These are phyloP conservation scores for Pseudovirgaria hyperparasitica DNA, from an alignment of 2,329 filamentous ascomycete genomes.

Conservation along the genomic window DNA sequence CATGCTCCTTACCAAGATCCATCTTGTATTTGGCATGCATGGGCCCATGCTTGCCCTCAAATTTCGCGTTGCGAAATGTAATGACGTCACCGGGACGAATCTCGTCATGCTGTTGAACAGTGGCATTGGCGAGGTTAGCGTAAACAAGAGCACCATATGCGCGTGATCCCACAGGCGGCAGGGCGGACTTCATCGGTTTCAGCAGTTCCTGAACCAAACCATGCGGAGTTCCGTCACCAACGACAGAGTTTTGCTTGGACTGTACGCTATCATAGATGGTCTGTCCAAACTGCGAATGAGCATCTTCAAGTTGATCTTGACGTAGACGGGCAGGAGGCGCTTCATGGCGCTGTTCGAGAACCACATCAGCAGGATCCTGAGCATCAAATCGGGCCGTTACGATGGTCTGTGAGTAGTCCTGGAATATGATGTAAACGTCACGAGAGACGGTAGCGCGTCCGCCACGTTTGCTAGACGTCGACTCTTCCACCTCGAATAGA, in stretches of 20 bases:
- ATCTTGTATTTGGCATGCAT: conserved; percentile 89
- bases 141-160: conserved; percentile 89
- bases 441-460: conserved; percentile 63
- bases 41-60: conserved; percentile 87
- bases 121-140: conserved; percentile 87
- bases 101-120: conserved; percentile 79
- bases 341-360: conserved; percentile 77
- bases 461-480: conserved; percentile 53
- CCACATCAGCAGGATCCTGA: conserved; percentile 57
- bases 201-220: conserved; percentile 70
- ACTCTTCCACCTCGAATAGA: conserved; percentile 70
- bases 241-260: conserved; percentile 62
- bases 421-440: conserved; percentile 76
- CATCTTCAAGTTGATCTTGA: conserved; percentile 85
- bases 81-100: conserved; percentile 90
- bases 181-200: conserved; percentile 56
- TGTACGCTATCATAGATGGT: conserved; percentile 59
- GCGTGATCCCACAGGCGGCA: conserved; percentile 75
- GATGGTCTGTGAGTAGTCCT: conserved; percentile 92
- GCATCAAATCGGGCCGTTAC: conserved; percentile 70
- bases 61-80: conserved; percentile 80
- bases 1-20: conserved; percentile 85
- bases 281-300: conserved; percentile 70
- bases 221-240: conserved; percentile 74
- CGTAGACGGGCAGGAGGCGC: conserved; percentile 67